Conservation (phyloP, 2,329 filamentous ascomycete genomes). For the Alternaria panax region DNA sequence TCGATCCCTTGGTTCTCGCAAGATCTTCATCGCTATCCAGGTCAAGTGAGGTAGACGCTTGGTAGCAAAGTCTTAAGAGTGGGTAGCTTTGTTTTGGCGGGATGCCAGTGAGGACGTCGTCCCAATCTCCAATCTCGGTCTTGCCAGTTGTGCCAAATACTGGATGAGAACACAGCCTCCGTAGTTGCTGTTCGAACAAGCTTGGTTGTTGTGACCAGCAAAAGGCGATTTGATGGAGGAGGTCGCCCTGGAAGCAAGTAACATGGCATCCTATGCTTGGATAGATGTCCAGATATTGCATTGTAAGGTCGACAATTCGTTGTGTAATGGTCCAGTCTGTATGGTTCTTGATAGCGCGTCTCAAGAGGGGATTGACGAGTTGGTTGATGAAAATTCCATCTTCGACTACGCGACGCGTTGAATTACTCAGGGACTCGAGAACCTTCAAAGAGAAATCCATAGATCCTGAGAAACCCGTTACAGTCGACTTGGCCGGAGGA, state of each 20-base stretch:
- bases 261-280: constrained; percentile 15
- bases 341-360: constrained; percentile 28
- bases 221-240: constrained; percentile 28
- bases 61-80: constrained; percentile 28
- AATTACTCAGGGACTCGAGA: constrained; percentile 19
- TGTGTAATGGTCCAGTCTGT: constrained; percentile 20
- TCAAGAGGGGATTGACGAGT: constrained; percentile 32
- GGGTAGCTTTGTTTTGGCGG: constrained; percentile 22
- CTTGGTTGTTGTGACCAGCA: constrained; percentile 36
- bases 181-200: constrained; percentile 28
- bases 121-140: background rate
- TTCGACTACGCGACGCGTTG: constrained; percentile 2
- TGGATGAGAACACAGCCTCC: constrained; percentile 7
- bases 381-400: constrained; percentile 20
- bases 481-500: constrained; percentile 11
- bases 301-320: constrained; percentile 26
- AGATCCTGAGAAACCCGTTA: constrained; percentile 30
- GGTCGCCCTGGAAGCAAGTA: constrained; percentile 4
- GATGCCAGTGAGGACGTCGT: constrained; percentile 15
- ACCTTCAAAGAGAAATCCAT: constrained; percentile 38
- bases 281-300: constrained; percentile 27
- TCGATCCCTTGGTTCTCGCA: constrained; percentile 7
- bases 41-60: constrained; percentile 19
- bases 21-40: constrained; percentile 29
- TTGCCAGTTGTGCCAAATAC: background rate